Conservation (phyloP, 805 yeast genomes). For the Clavispora fructus region DNA sequence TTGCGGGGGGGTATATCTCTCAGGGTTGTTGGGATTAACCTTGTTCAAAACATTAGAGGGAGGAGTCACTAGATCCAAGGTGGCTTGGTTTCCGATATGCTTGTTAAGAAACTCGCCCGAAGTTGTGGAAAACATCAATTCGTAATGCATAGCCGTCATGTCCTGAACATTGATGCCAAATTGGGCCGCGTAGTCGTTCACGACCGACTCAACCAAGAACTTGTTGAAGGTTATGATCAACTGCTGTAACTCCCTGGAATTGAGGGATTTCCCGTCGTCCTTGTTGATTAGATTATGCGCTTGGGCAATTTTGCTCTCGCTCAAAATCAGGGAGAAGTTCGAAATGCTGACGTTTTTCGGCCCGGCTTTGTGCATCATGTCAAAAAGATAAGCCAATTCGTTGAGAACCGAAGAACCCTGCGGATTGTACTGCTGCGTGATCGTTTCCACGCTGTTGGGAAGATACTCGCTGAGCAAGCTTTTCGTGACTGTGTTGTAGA, state of each 20-base stretch:
- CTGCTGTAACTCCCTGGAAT: conserved; percentile 39
- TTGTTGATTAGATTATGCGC: conserved; percentile 49
- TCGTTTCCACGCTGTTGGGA: conserved; percentile 32
- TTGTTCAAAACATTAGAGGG: conserved; percentile 22
- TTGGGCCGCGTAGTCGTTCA: conserved; percentile 43
- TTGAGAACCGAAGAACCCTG: conserved; percentile 55
- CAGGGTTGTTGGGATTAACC: conserved; percentile 14
- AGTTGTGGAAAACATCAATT: conserved; percentile 36
- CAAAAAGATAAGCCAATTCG: conserved; percentile 84
- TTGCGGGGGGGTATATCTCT: conserved; percentile 6
- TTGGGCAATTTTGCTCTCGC: conserved; percentile 40
- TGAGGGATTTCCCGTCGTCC: conserved; percentile 41
- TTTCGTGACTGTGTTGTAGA: conserved; percentile 60
- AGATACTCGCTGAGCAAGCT: conserved; percentile 48
- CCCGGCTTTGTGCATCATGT: conserved; percentile 80
- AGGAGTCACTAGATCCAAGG: conserved; percentile 42
- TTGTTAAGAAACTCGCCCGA: conserved; percentile 36
- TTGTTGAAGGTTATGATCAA: conserved; percentile 52
- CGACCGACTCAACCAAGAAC: conserved; percentile 50
- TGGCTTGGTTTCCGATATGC: conserved; percentile 29
- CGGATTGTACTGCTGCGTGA: conserved; percentile 23
- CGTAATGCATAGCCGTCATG: conserved; percentile 40
- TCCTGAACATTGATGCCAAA: conserved; percentile 18
- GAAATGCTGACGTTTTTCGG: conserved; percentile 71
- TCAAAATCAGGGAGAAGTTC: conserved; percentile 54